A percentile compares a stretch with the other conserved stretches of the same genome.
Evolutionary conservation across 2,329 filamentous ascomycete species (phyloP).

Genomic region (Passalora sequoiae): DNA sequence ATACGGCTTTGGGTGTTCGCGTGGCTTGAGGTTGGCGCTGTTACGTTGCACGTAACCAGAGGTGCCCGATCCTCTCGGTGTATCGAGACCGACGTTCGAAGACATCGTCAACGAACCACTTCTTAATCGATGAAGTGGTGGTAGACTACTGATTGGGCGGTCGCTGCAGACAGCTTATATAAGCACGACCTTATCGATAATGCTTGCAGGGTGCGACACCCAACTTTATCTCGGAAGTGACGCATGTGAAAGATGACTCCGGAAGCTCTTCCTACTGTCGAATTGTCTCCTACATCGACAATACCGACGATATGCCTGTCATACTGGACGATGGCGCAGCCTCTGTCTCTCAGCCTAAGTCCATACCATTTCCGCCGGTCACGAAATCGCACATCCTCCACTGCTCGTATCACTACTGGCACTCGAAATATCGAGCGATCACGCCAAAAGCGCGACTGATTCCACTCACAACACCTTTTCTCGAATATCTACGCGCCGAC

Average conservation of each 20-base stretch:
- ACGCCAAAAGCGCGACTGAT: constrained; percentile 85
- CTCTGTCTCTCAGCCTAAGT: constrained; percentile 2
- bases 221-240: background rate
- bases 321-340: constrained; percentile 13
- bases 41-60: constrained; percentile 98
- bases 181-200: background rate
- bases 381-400: constrained; percentile 83
- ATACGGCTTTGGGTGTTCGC: constrained; percentile 75
- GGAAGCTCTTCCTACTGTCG: background rate
- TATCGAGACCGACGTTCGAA: constrained; percentile 92
- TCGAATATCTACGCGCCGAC: constrained; percentile 84
- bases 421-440: constrained; percentile 72
- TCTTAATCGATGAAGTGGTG: no score
- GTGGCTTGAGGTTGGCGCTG: constrained; percentile 77
- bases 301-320: constrained; percentile 17
- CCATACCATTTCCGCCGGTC: constrained; percentile 72
- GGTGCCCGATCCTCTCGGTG: constrained; percentile 88
- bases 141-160: no score
- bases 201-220: no score
- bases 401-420: constrained; percentile 92
- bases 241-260: background rate
- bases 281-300: background rate
- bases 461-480: constrained; percentile 66
- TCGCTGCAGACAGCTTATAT: no score
- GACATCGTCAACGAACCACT: constrained; percentile 58